Base-by-base conservation (phyloP, 179 eudicot genomes). In the Silene vulgaris region DNA sequence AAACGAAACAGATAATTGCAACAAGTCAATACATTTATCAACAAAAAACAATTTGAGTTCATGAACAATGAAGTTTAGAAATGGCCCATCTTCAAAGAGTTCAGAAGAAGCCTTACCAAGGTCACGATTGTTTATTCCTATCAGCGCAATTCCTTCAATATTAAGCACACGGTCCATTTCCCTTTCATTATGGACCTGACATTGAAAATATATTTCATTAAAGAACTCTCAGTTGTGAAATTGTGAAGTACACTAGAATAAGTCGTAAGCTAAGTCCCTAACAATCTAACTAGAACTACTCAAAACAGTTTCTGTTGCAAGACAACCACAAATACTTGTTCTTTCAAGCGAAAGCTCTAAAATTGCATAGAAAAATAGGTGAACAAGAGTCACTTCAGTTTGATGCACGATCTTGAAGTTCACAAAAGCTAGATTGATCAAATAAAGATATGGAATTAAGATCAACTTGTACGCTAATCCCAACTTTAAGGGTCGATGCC, bases 41-140 rank as follows among this genome's bases (percentile, higher is more conserved):
- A 21, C 57, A 23, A 28, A 37, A 70, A 69, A 43, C 29, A 48
- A 59, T 45, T 12, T 48, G 71, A 32, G 20, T 30, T 66, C 72
- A 40, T 54, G 12, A 6, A 21, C 29, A 57, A 9, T 43, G n/a
- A 11, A 43, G n/a, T 43, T 37, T 69, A 5, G n/a, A 13, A 69
- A 21, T 20, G 59, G 30, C 57, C 13, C 17, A 52, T 71, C 5
- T 16, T 16, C 17, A 6, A 28, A 29, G 63, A 52, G 43, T 52
- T 57, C 23, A 72, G 29, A 28, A 74, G 32, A 67, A 74, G 29
- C 14, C 74, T 72, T 81, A 95, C 99, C 97, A 66, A 95, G 96
- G 88, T 89, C 80, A 5, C 99, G 91, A 65, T 95, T 95, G 84
- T 95, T 95, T 82, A 95, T 95, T 81, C 99, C 97, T 75, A 95